phyloP scores from a whole-genome alignment of 768 basidiomycete genomes.

The Lactarius hengduanensis region DNA sequence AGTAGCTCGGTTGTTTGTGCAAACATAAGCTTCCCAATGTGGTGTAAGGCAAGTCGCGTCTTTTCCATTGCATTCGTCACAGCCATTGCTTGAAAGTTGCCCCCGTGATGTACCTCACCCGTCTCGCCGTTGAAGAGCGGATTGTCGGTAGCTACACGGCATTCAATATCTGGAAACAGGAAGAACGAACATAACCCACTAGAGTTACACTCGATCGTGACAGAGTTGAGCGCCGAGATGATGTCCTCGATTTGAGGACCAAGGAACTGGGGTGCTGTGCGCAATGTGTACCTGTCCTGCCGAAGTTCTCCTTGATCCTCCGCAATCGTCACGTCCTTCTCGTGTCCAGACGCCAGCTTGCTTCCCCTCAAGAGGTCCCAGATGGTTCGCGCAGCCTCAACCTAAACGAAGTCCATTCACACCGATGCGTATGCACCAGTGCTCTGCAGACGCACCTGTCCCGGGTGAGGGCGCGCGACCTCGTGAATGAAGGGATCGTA shows the following conservation, averaged over 20 bases:
- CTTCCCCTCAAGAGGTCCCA: constrained; percentile 68
- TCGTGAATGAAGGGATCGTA: constrained; percentile 80
- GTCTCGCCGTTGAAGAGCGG: constrained; percentile 72
- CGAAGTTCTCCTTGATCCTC: constrained; percentile 72
- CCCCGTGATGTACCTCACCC: constrained; percentile 71
- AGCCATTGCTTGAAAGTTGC: constrained; percentile 90
- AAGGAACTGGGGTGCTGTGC: constrained; percentile 80
- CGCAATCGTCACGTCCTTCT: constrained; percentile 67
- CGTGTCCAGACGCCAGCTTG: constrained; percentile 57
- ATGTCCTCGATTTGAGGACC: constrained; percentile 86
- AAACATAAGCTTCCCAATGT: constrained; percentile 52
- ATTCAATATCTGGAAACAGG: not conserved
- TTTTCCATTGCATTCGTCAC: constrained; percentile 89
- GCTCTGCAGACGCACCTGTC: constrained; percentile 50
- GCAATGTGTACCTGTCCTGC: constrained; percentile 78
- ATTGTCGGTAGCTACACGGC: constrained; percentile 72
- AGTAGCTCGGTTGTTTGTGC: constrained; percentile 65
- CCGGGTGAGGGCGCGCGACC: constrained; percentile 76
- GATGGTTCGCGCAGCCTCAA: constrained; percentile 71
- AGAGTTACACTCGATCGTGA: constrained; percentile 79
- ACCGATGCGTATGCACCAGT: not conserved
- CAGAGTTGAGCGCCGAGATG: constrained; percentile 56
- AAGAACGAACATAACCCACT: constrained; percentile 45
- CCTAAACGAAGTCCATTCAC: constrained; percentile 34
- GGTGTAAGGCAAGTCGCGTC: constrained; percentile 60